phyloP scores from a whole-genome alignment of 2,329 filamentous ascomycete genomes.

The Monilinia aucupariae region DNA sequence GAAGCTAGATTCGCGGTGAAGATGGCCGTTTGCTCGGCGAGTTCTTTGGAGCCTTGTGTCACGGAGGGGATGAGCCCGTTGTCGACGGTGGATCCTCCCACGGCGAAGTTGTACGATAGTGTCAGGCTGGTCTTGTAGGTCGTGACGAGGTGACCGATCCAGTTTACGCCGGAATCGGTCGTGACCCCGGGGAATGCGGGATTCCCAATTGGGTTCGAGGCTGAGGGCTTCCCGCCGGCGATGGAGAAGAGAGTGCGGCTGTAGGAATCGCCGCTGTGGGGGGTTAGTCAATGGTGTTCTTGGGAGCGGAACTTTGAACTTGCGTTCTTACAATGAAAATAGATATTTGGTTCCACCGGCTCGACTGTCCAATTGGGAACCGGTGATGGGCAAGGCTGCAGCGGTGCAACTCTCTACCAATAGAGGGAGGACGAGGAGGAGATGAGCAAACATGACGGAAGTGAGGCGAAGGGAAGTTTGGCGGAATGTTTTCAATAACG shows the following conservation, averaged over 20 bases:
- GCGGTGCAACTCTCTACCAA: too few species aligned
- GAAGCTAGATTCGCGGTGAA: slow-evolving; percentile 6
- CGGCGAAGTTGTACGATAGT: slow-evolving; percentile 5
- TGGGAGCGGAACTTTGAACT: too few species aligned
- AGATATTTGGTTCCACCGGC: too few species aligned
- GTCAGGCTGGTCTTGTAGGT: slow-evolving; percentile 1
- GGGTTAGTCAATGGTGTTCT: too few species aligned
- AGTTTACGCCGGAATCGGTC: slow-evolving; percentile 4
- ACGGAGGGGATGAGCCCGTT: not conserved
- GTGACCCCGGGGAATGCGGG: slow-evolving; percentile 6
- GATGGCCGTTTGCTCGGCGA: not conserved
- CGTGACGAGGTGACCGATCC: slow-evolving; percentile 4
- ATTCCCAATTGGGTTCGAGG: slow-evolving; percentile 7
- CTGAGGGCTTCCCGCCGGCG: not conserved
- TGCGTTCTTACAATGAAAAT: too few species aligned
- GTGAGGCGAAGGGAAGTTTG: too few species aligned
- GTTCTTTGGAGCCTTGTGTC: slow-evolving; percentile 1
- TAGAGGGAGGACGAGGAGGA: too few species aligned
- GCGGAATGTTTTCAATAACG: too few species aligned
- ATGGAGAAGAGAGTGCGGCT: slow-evolving; percentile 9
- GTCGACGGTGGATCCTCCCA: not conserved
- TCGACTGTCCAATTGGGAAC: too few species aligned
- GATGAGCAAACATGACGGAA: too few species aligned
- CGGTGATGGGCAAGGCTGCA: too few species aligned
- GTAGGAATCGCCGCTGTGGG: slow-evolving; percentile 6